Percentiles rank a stretch among this genome's conserved stretches.
phyloP scores from a whole-genome alignment of 2,329 filamentous ascomycete species.

The Fusarium acutatum region DNA sequence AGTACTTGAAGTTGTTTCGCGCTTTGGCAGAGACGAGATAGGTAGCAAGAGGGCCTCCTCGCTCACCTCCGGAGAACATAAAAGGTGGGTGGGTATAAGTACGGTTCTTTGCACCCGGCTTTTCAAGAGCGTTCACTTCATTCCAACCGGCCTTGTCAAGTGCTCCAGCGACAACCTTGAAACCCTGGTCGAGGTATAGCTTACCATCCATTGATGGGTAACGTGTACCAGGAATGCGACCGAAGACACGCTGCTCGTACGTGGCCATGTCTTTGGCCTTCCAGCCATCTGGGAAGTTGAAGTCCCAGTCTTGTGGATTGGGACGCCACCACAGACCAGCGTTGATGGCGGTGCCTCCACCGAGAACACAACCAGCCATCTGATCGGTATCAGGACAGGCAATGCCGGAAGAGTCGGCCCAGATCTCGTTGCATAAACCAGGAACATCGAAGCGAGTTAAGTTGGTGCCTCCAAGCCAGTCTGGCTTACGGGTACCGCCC shows the following conservation, averaged over 20 bases:
- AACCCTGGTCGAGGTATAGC: slow-evolving; percentile 8
- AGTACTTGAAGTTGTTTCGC: slow-evolving; percentile 1
- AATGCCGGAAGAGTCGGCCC: slow-evolving; percentile 1
- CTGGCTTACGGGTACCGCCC: slow-evolving; percentile 8
- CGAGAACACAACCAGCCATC: slow-evolving; percentile 11
- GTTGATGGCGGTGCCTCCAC: slow-evolving; percentile 5
- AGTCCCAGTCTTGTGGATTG: slow-evolving; percentile 2
- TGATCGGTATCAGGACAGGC: slow-evolving; percentile 5
- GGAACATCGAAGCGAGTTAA: slow-evolving; percentile 10
- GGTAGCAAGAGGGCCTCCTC: background rate
- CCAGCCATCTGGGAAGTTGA: slow-evolving; percentile 12
- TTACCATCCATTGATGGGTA: slow-evolving; percentile 4
- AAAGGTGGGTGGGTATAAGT: slow-evolving; percentile 3
- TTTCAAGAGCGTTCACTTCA: background rate
- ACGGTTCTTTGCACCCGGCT: background rate
- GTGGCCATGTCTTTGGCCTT: slow-evolving; percentile 3
- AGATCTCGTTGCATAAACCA: background rate
- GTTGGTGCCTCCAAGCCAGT: background rate
- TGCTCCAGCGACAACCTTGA: slow-evolving; percentile 1
- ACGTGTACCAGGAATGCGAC: slow-evolving; percentile 3
- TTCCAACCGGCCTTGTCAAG: background rate
- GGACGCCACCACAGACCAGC: slow-evolving; percentile 17
- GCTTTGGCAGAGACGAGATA: slow-evolving; percentile 2
- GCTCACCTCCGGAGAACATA: slow-evolving; percentile 3
- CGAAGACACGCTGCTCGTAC: slow-evolving; percentile 6